Evolutionary conservation across 2,329 filamentous ascomycete genomes (phyloP).

Genomic region (Microthyrium microscopicum): DNA sequence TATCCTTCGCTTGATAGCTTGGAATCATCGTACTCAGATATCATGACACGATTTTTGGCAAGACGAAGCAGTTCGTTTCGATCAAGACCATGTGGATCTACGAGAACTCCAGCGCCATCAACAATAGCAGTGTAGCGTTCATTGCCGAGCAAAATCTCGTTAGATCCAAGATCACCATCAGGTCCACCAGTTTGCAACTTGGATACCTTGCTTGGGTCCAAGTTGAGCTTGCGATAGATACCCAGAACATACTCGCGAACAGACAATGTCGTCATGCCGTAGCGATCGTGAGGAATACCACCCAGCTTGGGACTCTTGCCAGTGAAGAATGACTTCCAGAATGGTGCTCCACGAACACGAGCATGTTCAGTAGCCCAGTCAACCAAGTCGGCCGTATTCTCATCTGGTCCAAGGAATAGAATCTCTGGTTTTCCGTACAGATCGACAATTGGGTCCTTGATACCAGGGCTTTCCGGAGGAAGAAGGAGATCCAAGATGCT

Average conservation of each 20-base stretch:
- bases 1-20: constrained; percentile 84
- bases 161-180: constrained; percentile 90
- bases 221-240: constrained; percentile 88
- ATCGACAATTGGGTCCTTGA: constrained; percentile 97
- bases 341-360: constrained; percentile 68
- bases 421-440: constrained; percentile 91
- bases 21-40: constrained; percentile 64
- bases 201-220: constrained; percentile 67
- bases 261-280: constrained; percentile 95
- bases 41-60: constrained; percentile 77
- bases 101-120: constrained; percentile 89
- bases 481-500: constrained; percentile 91
- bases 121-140: constrained; percentile 93
- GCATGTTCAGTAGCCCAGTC: constrained; percentile 99
- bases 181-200: constrained; percentile 98
- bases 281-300: constrained; percentile 87
- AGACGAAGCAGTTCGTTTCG: constrained; percentile 67
- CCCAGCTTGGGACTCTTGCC: constrained; percentile 93
- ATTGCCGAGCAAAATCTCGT: constrained; percentile 89
- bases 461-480: constrained; percentile 77
- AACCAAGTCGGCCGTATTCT: constrained; percentile 94
- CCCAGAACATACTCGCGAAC: constrained; percentile 92
- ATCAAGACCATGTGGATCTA: constrained; percentile 81
- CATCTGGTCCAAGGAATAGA: constrained; percentile 94
- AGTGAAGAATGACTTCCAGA: constrained; percentile 99